phyloP scores from a whole-genome alignment of 306 rosid genomes.

The Inga oerstediana region DNA sequence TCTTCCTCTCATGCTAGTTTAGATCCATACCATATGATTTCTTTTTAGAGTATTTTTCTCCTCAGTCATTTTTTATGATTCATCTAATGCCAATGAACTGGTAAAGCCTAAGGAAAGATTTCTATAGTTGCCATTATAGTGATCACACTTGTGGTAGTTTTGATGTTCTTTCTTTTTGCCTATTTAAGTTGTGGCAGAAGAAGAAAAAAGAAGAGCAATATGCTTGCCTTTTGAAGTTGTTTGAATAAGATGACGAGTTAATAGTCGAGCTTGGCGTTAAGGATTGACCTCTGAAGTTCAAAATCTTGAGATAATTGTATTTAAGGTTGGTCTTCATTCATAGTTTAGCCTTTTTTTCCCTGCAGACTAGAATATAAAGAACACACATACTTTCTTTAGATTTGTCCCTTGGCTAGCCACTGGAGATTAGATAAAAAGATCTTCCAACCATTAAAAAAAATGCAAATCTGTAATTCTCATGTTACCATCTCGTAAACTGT shows the following conservation, averaged over 20 bases:
- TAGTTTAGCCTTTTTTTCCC: neutral
- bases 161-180: slow-evolving; percentile 33
- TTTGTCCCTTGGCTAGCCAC: neutral
- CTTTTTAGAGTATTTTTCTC: neutral
- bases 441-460: too few species aligned
- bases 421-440: too few species aligned
- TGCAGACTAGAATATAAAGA: neutral
- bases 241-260: slow-evolving; percentile 86
- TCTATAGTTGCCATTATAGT: slow-evolving; percentile 46
- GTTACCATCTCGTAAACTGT: too few species aligned
- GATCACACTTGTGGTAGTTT: slow-evolving; percentile 44
- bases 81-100: slow-evolving; percentile 39
- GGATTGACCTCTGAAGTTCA: slow-evolving; percentile 33
- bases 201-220: slow-evolving; percentile 84
- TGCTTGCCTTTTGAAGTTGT: slow-evolving; percentile 76
- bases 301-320: slow-evolving; percentile 30
- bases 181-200: slow-evolving; percentile 76
- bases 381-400: neutral
- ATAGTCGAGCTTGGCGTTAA: slow-evolving; percentile 86
- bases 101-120: slow-evolving; percentile 28
- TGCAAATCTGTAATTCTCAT: too few species aligned
- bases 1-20: neutral
- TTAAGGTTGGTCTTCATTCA: slow-evolving; percentile 43
- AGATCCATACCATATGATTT: neutral
- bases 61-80: slow-evolving; percentile 60